A percentile compares a stretch with the other conserved stretches of the same genome.
phyloP scores from a whole-genome alignment of 495 filamentous ascomycete genomes.

The Hypoxylon rickii region DNA sequence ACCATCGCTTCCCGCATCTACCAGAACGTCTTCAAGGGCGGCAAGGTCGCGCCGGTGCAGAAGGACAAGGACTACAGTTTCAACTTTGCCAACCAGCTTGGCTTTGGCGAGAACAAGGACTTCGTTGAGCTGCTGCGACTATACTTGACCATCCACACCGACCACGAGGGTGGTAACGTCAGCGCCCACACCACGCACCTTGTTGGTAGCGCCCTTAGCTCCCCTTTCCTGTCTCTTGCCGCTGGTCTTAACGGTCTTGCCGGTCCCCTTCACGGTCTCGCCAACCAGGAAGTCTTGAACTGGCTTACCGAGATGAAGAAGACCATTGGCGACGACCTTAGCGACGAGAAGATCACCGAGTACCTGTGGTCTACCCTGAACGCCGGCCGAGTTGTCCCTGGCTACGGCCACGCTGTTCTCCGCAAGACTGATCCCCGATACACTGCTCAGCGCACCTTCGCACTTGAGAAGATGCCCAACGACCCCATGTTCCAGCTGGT shows the following conservation, averaged over 20 bases:
- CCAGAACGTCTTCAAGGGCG: conserved; percentile 99
- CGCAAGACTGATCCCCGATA: conserved; percentile 99
- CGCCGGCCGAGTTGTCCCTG: conserved; percentile 90
- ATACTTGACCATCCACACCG: conserved; percentile 98
- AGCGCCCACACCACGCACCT: conserved; percentile 97
- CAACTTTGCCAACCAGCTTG: conserved; percentile 99
- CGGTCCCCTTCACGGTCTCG: conserved; percentile 96
- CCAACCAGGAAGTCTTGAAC: conserved; percentile 98
- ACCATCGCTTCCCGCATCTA: conserved; percentile 98
- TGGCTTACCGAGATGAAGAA: conserved; percentile 99
- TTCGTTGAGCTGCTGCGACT: conserved; percentile 98
- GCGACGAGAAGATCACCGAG: conserved; percentile 92
- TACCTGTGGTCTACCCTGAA: conserved; percentile 99
- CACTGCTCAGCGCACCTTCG: conserved; percentile 95
- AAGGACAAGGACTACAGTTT: conserved; percentile 98
- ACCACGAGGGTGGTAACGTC: conserved; percentile 99
- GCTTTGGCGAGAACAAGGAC: conserved; percentile 92
- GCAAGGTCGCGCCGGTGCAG: conserved; percentile 92
- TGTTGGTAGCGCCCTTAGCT: conserved; percentile 95
- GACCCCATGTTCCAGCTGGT: conserved; percentile 99
- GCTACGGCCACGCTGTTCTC: conserved; percentile 97
- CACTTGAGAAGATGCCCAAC: conserved; percentile 82
- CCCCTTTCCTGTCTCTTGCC: conserved; percentile 92
- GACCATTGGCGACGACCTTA: conserved; percentile 87
- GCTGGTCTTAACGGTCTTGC: conserved; percentile 97